Evolutionary conservation across 805 yeast genomes (phyloP).

Genomic region (Kluyveromyces wickerhamii): DNA sequence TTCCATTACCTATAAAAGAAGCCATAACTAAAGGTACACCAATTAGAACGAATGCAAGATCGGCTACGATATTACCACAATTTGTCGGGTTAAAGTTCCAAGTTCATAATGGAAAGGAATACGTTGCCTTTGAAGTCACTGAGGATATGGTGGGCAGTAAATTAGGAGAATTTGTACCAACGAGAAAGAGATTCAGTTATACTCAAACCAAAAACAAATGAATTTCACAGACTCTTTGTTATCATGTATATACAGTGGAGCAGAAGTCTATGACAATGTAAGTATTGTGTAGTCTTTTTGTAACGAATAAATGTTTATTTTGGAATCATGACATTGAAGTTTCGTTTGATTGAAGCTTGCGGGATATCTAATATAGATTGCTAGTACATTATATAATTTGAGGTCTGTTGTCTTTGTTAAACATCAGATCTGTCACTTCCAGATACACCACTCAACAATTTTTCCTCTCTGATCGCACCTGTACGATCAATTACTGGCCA

Average conservation of each 20-base stretch:
- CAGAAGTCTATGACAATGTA: no score
- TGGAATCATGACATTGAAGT: no score
- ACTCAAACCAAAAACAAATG: slow-evolving; percentile 62
- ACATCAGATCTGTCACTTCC: slow-evolving; percentile 10
- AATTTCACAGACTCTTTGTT: no score
- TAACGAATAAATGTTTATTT: no score
- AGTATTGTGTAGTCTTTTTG: no score
- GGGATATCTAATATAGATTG: no score
- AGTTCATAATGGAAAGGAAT: slow-evolving; percentile 93
- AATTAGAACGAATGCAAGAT: slow-evolving; percentile 90
- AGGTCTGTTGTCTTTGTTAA: not conserved
- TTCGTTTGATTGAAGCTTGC: no score
- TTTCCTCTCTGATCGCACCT: slow-evolving; percentile 69
- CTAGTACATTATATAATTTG: no score
- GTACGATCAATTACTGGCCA: slow-evolving; percentile 86
- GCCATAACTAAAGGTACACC: slow-evolving; percentile 78
- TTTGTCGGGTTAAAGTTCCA: slow-evolving; percentile 93
- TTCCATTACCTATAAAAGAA: slow-evolving; percentile 85
- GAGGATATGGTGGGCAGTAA: slow-evolving; percentile 97
- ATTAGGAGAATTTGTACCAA: slow-evolving; percentile 91
- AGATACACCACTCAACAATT: slow-evolving; percentile 31
- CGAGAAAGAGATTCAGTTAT: slow-evolving; percentile 81
- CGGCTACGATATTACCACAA: slow-evolving; percentile 91
- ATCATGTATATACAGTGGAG: no score
- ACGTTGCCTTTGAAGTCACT: slow-evolving; percentile 74